These are phyloP conservation scores for Diaporthe aspalathi DNA, from an alignment of 2,329 filamentous ascomycete genomes.

Conservation along the genomic window DNA sequence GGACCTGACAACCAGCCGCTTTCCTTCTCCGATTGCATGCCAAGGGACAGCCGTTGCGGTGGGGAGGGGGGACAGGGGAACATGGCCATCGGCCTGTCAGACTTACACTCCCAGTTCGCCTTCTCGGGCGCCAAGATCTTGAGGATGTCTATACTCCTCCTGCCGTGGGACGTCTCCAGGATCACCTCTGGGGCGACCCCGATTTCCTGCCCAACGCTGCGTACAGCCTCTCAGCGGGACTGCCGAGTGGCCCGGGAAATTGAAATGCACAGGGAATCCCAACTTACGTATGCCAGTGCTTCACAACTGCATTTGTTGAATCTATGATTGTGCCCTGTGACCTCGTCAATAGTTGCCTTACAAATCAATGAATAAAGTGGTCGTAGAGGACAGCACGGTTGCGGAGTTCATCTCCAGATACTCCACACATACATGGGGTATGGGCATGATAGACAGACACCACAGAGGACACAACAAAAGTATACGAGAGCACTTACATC, in stretches of 20 bases:
- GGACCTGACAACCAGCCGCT: not conserved
- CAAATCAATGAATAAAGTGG: not conserved
- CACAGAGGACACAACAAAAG: not conserved
- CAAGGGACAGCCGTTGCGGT: conserved; percentile 22
- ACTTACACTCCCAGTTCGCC: conserved; percentile 93
- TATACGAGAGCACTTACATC: conserved; percentile 53
- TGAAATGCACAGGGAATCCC: not conserved
- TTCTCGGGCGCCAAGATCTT: conserved; percentile 82
- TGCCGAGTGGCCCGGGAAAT: not conserved
- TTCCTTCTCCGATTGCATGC: conserved; percentile 19
- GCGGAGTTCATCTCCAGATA: not conserved
- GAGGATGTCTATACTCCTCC: conserved; percentile 88
- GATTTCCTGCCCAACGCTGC: conserved; percentile 82
- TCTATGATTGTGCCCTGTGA: conserved; percentile 80
- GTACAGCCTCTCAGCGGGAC: conserved; percentile 16
- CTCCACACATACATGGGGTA: not conserved
- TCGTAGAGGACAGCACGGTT: too few species aligned
- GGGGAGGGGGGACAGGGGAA: not conserved
- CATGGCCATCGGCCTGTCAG: not conserved
- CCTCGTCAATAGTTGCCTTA: not conserved
- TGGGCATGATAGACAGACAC: not conserved
- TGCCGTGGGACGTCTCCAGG: conserved; percentile 89
- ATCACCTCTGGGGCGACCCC: conserved; percentile 87
- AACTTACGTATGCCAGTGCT: conserved; percentile 78
- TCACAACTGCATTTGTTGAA: conserved; percentile 79